phyloP scores from a whole-genome alignment of 2,329 filamentous ascomycete species.

The Venturia pyrina region DNA sequence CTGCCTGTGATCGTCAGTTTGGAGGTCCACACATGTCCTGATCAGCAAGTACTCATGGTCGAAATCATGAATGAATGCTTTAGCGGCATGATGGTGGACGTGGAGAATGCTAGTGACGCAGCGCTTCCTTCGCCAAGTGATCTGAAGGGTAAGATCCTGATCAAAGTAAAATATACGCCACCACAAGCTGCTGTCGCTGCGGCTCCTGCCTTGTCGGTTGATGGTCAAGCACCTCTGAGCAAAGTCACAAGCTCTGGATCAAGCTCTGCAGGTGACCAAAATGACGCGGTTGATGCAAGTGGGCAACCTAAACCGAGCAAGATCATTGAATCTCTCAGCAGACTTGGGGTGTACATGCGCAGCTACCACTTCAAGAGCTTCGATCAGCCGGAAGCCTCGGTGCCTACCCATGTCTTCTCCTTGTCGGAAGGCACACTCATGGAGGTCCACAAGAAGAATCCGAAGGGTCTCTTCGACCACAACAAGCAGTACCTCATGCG shows the following conservation, averaged over 20 bases:
- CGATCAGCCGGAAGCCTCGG: slow-evolving; percentile 46
- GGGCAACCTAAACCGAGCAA: slow-evolving; percentile 38
- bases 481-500: slow-evolving; percentile 78
- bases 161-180: slow-evolving; percentile 40
- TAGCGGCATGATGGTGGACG: slow-evolving; percentile 57
- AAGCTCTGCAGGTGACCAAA: slow-evolving; percentile 28
- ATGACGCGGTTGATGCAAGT: slow-evolving; percentile 15
- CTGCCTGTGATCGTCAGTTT: slow-evolving; percentile 85
- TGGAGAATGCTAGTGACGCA: slow-evolving; percentile 34
- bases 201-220: background rate
- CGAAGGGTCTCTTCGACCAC: slow-evolving; percentile 60
- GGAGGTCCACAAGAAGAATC: slow-evolving; percentile 51
- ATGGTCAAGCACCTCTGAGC: slow-evolving; percentile 14
- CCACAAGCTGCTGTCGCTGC: slow-evolving; percentile 12
- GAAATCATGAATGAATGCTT: slow-evolving; percentile 88
- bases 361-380: slow-evolving; percentile 73
- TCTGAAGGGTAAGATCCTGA: slow-evolving; percentile 63
- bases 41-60: slow-evolving; percentile 88
- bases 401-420: slow-evolving; percentile 55
- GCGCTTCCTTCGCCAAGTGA: slow-evolving; percentile 56
- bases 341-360: slow-evolving; percentile 75
- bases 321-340: slow-evolving; percentile 63
- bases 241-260: slow-evolving; percentile 20
- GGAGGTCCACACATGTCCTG: slow-evolving; percentile 73
- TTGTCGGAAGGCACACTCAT: slow-evolving; percentile 54